Evolutionary conservation across 2,329 filamentous ascomycete species (phyloP).

Genomic region (Huntiella bhutanensis): DNA sequence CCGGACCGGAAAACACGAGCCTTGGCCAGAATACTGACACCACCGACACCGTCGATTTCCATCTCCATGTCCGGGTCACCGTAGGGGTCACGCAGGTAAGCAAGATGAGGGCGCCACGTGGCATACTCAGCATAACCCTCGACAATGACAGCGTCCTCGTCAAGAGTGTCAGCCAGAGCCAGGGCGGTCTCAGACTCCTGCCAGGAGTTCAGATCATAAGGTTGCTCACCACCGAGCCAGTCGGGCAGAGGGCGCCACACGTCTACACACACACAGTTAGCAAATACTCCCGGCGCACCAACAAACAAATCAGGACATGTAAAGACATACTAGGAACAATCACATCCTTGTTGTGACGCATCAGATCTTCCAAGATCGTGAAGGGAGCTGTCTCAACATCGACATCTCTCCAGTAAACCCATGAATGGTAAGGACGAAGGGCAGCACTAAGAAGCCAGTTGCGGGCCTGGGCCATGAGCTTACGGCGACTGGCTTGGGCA

Average conservation of each 20-base stretch:
- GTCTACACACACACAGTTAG: conserved; percentile 37
- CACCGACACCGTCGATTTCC: conserved; percentile 95
- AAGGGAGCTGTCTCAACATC: conserved; percentile 95
- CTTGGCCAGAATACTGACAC: conserved; percentile 93
- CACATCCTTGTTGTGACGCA: conserved; percentile 97
- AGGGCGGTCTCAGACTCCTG: conserved; percentile 96
- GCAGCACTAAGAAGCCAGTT: conserved; percentile 95
- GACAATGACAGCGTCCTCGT: conserved; percentile 96
- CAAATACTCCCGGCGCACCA: neutral
- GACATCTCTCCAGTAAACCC: conserved; percentile 98
- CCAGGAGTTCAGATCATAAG: conserved; percentile 97
- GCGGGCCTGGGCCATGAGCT: conserved; percentile 92
- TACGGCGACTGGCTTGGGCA: conserved; percentile 79
- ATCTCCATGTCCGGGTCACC: conserved; percentile 98
- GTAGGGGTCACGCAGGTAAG: conserved; percentile 89
- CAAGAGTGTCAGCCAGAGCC: conserved; percentile 78
- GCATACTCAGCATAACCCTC: conserved; percentile 98
- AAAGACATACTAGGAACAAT: conserved; percentile 83
- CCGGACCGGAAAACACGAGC: conserved; percentile 87
- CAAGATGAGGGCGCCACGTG: conserved; percentile 91
- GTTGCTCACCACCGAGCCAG: conserved; percentile 96
- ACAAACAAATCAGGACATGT: neutral
- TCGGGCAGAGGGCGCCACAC: conserved; percentile 97
- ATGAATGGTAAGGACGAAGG: conserved; percentile 83
- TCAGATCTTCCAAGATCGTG: conserved; percentile 90